Evolutionary conservation across 805 yeast genomes (phyloP), one percentile per base, ranked within the genome.

Genomic region (Metschnikowia cerradonensis): DNA sequence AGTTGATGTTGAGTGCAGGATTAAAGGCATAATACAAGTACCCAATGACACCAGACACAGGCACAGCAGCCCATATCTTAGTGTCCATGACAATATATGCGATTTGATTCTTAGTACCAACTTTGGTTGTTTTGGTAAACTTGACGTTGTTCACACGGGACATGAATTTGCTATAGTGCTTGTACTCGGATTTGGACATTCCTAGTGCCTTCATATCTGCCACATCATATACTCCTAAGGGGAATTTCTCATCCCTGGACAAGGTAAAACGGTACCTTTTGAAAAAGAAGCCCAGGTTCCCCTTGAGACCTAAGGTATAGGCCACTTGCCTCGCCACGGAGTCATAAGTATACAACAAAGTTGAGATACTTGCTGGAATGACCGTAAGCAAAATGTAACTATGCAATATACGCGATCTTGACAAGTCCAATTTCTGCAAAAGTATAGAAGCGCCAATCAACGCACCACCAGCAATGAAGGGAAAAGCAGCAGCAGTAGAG

Each of bases 251-350:
- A 5, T 36, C 53, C n/a, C 64, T 61, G 3, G 75, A 61, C 2
- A 80, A n/a, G 0, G 75, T 66, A 5, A 81, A 23, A 23, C 76
- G 54, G 58, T 70, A 79, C 39, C 82, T 67, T 19, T 64, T 60
- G 32, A 70, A 61, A 5, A 68, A 44, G 15, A 34, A 50, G 31
- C 60, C 52, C 4, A 75, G 60, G 46, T 66, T 55, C 20, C 52
- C 40, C 59, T 34, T 23, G 10, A 47, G 43, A 0, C 67, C 64
- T 0, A 63, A 47, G 32, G 48, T 48, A 49, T 70, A 62, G 14
- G 66, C 58, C 4, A 67, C 6, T 6, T 57, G 59, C 47, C 81
- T 63, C 4, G 55, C 47, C 3, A 51, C 22, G 3, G 63, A 43
- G 6, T 66, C 68, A 17, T 66, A 48, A 10, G 67, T 33, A 50